Evolutionary conservation across 805 yeast genomes (phyloP).

Genomic region (Sugiyamaella lignohabitans): DNA sequence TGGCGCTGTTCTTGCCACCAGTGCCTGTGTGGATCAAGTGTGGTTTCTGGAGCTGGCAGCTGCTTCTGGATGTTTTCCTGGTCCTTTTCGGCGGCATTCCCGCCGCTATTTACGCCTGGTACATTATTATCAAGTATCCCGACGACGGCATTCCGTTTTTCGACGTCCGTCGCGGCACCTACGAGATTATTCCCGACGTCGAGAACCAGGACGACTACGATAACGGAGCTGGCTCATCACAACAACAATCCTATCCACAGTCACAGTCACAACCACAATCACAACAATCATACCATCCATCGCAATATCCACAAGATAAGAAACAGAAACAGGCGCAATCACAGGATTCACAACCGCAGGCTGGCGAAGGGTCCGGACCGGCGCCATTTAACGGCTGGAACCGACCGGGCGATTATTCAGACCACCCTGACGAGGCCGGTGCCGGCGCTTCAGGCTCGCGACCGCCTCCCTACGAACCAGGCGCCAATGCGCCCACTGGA

Average conservation of each 20-base stretch:
- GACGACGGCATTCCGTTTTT: slow-evolving; percentile 20
- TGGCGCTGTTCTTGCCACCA: slow-evolving; percentile 67
- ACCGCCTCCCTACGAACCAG: slow-evolving; percentile 12
- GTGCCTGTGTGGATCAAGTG: slow-evolving; percentile 61
- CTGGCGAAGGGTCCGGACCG: background rate
- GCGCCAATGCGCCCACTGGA: slow-evolving; percentile 3
- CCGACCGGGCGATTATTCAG: slow-evolving; percentile 1
- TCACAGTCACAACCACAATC: background rate
- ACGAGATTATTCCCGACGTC: slow-evolving; percentile 14
- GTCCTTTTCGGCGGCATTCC: slow-evolving; percentile 60
- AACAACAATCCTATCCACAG: background rate
- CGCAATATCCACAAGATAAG: background rate
- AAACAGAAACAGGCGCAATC: too few species aligned
- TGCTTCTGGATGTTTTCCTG: slow-evolving; percentile 47
- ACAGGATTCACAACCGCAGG: background rate
- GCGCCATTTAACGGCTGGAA: background rate
- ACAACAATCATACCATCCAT: background rate
- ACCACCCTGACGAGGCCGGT: background rate
- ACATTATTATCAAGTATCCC: slow-evolving; percentile 39
- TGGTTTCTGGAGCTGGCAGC: slow-evolving; percentile 53
- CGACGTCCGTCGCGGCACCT: slow-evolving; percentile 13
- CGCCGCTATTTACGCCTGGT: slow-evolving; percentile 61
- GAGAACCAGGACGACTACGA: slow-evolving; percentile 8
- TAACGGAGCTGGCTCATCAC: background rate
- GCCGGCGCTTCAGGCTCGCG: background rate